Base-by-base conservation (phyloP, 2,329 filamentous ascomycete genomes). In the Fusarium buxicola region DNA sequence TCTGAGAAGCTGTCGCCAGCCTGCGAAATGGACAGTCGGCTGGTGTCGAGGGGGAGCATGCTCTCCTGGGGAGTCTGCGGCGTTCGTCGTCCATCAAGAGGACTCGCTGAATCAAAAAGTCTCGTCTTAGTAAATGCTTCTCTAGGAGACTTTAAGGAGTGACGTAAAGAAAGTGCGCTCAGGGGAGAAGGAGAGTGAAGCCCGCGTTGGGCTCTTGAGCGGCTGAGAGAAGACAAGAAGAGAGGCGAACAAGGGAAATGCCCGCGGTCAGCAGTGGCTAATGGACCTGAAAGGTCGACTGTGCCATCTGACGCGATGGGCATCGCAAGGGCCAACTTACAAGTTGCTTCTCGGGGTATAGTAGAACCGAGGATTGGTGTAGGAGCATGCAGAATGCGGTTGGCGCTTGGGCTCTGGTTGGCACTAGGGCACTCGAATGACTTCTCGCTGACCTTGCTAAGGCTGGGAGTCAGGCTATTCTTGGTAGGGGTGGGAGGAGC, bases 401-500 rank as follows among this genome's bases (percentile, higher is more conserved):
- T 80, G 18, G 79, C 75, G 38, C 80, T 84, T 6, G 82, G 82
- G 41, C 69, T 72, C n/a, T 60, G 54, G 12, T 60, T 68, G 15
- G 50, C 54, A 10, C 51, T 54, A 9, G 53, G 53, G 58, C 80
- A 82, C 47, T 83, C 81, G 11, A 79, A 70, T 8, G 76, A 76
- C 32, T 75, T 70, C 54, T 78, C 75, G 57, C 76, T 76, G 21
- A 75, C 68, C 38, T 76, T 74, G 60, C 72, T 74, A 51, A 78
- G 68, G 62, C 76, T 84, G 69, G 76, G 78, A 35, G 75, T 79
- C 52, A 78, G 78, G 57, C 73, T 79, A 65, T 87, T 87, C 76
- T 97, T 98, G 1, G 95, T 98, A 1, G 95, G 95, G 2, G 95
- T 99, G 1, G 94, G 94, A n/a, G 94, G 94, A 55, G 94, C 81